phyloP scores from a whole-genome alignment of 805 yeast species.

The Cyberlindnera sargentensis region DNA sequence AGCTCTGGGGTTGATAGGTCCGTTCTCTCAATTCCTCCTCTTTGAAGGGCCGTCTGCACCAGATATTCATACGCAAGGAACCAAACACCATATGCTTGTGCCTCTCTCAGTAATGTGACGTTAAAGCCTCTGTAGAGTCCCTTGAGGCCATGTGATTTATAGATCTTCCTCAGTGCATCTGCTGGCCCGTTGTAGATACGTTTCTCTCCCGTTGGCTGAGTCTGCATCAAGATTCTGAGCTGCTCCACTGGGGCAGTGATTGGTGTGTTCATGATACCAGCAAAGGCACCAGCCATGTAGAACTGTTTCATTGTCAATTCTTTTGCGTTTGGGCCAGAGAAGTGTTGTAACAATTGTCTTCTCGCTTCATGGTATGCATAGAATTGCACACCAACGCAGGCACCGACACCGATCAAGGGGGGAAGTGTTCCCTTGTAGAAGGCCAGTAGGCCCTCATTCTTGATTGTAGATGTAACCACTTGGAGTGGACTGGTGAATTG shows the following conservation, averaged over 20 bases:
- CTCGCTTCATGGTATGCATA: constrained; percentile 88
- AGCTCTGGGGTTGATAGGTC: constrained; percentile 85
- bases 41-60: constrained; percentile 42
- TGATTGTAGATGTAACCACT: constrained; percentile 61
- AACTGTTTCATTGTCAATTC: constrained; percentile 56
- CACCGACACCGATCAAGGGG: constrained; percentile 91
- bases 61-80: constrained; percentile 88
- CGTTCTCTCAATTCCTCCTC: constrained; percentile 36
- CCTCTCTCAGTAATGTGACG: constrained; percentile 80
- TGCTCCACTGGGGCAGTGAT: constrained; percentile 95
- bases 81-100: constrained; percentile 83
- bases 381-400: constrained; percentile 93
- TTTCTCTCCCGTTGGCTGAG: constrained; percentile 44
- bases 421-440: constrained; percentile 93
- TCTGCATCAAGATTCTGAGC: constrained; percentile 86
- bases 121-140: constrained; percentile 81
- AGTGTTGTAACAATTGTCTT: constrained; percentile 49
- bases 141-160: constrained; percentile 62
- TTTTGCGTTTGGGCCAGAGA: constrained; percentile 27
- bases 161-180: constrained; percentile 77
- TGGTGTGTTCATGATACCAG: constrained; percentile 86
- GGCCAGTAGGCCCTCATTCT: constrained; percentile 78
- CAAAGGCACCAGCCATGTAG: constrained; percentile 80
- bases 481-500: constrained; percentile 72
- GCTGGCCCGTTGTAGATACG: constrained; percentile 56